Conservation (phyloP, 2,329 filamentous ascomycete species). For the Xylaria digitata region DNA sequence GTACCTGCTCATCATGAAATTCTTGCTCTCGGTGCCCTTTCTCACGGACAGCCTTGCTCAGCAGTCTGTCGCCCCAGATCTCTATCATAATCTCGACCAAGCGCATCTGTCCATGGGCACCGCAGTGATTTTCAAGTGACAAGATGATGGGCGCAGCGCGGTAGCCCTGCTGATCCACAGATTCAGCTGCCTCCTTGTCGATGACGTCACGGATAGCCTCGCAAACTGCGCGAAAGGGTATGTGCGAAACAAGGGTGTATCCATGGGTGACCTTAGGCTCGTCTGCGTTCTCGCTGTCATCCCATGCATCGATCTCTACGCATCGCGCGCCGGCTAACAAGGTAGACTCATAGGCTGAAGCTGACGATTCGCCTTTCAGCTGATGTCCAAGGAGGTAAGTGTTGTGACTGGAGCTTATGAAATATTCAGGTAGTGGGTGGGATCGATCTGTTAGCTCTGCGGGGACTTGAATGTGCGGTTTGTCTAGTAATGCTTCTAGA, state of each 20-base stretch:
- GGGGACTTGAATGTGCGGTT: conserved; percentile 69
- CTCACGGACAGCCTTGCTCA: conserved; percentile 67
- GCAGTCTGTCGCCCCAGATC: conserved; percentile 68
- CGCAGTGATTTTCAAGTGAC: conserved; percentile 76
- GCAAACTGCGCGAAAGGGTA: conserved; percentile 73
- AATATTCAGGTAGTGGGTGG: conserved; percentile 74
- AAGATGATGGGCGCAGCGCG: conserved; percentile 69
- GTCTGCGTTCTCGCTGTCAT: conserved; percentile 67
- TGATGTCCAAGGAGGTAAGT: conserved; percentile 78
- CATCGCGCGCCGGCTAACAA: conserved; percentile 73
- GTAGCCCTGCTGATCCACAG: conserved; percentile 54
- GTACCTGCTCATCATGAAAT: conserved; percentile 64
- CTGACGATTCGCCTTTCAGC: conserved; percentile 71
- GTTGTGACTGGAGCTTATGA: conserved; percentile 78
- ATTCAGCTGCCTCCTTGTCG: conserved; percentile 65
- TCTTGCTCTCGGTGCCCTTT: conserved; percentile 67
- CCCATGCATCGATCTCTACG: conserved; percentile 81
- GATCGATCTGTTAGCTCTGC: conserved; percentile 65
- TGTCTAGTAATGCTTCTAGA: conserved; percentile 64
- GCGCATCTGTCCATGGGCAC: conserved; percentile 66
- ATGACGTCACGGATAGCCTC: conserved; percentile 72
- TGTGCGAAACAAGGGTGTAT: conserved; percentile 74
- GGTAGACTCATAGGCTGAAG: conserved; percentile 71
- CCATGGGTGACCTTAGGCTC: conserved; percentile 79
- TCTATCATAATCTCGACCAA: conserved; percentile 74